phyloP scores from a whole-genome alignment of 2,329 filamentous ascomycete genomes.

The Botrytis squamosa region DNA sequence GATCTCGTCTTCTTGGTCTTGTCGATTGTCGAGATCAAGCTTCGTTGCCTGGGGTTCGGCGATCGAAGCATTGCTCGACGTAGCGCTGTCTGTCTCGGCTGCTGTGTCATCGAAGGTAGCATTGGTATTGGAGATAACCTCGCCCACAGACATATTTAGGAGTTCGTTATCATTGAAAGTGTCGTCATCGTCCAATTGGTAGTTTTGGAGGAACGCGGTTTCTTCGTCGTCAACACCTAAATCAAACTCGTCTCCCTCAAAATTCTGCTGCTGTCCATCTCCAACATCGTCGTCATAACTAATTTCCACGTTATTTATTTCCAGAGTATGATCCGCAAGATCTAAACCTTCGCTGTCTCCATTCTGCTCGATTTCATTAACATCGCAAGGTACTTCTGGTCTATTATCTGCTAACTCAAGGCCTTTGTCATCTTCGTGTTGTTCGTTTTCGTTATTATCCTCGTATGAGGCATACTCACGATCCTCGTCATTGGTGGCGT shows the following conservation, averaged over 20 bases:
- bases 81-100: conserved; percentile 39
- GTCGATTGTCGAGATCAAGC: conserved; percentile 36
- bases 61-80: conserved; percentile 31
- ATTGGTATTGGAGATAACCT: neutral
- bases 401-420: neutral
- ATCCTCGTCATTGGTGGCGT: conserved; percentile 16
- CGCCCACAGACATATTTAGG: neutral
- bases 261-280: neutral
- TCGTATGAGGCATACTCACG: conserved; percentile 15
- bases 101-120: conserved; percentile 11
- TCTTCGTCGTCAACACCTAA: conserved; percentile 23
- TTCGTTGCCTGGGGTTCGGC: conserved; percentile 30
- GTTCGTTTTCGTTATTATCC: conserved; percentile 42
- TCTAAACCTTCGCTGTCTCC: conserved; percentile 9
- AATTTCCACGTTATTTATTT: conserved; percentile 13
- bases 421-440: conserved; percentile 12
- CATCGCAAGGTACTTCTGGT: conserved; percentile 9
- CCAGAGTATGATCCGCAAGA: neutral
- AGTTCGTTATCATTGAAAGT: neutral
- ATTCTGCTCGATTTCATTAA: conserved; percentile 41
- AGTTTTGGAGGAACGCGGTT: neutral
- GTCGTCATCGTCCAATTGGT: neutral
- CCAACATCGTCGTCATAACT: conserved; percentile 7
- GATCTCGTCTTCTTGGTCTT: conserved; percentile 35
- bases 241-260: conserved; percentile 21